Conservation (phyloP, 306 rosid genomes). For the Prunus padus region DNA sequence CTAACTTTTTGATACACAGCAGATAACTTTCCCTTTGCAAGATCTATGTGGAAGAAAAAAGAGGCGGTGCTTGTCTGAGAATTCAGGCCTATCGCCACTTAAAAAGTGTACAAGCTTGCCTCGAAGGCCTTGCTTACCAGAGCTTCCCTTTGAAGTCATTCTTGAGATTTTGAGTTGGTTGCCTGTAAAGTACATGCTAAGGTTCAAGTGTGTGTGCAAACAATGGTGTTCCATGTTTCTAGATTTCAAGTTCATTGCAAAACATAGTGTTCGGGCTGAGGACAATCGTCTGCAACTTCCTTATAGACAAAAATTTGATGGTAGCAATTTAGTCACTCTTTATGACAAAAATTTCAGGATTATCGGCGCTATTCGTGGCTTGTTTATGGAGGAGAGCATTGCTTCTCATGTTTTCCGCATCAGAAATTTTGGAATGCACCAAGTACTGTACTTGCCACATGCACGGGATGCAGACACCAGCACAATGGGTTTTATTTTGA, state of each 20-base stretch:
- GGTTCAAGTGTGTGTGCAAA: not conserved
- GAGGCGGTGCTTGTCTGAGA: too few relatives aligned
- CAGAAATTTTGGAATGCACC: not conserved
- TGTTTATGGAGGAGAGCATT: not conserved
- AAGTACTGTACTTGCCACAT: not conserved
- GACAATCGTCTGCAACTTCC: not conserved
- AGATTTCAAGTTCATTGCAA: not conserved
- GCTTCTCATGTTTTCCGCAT: not conserved
- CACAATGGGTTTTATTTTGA: not conserved
- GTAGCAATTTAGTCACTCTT: not conserved
- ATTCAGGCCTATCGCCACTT: too few relatives aligned
- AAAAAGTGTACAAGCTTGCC: too few relatives aligned
- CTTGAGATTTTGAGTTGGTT: conserved; percentile 7
- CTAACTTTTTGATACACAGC: too few relatives aligned
- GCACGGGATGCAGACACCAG: not conserved
- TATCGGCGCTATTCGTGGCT: not conserved
- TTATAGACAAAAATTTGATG: not conserved
- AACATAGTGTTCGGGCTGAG: not conserved
- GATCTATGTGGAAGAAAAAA: too few relatives aligned
- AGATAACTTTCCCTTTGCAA: too few relatives aligned
- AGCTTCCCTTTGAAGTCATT: not conserved
- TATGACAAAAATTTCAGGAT: not conserved
- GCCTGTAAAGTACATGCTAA: not conserved
- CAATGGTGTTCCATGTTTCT: not conserved
- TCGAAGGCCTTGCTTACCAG: not conserved